A percentile compares a stretch with the other conserved stretches of the same genome.
Conservation (phyloP, 345 rosid species). For the Barbarea vulgaris region DNA sequence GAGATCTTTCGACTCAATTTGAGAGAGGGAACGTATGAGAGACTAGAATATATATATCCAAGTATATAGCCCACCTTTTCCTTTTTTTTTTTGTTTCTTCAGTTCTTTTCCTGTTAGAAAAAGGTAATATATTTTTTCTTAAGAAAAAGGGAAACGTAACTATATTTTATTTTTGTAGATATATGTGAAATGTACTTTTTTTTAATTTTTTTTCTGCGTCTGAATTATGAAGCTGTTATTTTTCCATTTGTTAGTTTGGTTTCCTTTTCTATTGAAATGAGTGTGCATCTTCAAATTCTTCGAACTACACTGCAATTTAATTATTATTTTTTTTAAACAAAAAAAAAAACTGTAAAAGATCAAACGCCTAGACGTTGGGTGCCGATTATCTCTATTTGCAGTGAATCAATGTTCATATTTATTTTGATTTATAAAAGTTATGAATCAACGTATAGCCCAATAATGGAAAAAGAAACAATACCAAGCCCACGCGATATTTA, state of each 20-base stretch:
- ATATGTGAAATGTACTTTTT: not conserved
- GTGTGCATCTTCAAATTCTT: not conserved
- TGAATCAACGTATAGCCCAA: too few relatives aligned
- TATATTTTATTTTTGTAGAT: not conserved
- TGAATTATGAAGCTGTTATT: not conserved
- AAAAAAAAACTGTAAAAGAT: too few relatives aligned
- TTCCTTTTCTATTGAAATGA: not conserved
- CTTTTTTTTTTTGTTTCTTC: not conserved
- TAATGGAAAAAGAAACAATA: too few relatives aligned
- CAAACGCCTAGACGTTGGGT: not conserved
- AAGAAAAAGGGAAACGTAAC: not conserved
- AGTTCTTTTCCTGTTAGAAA: not conserved
- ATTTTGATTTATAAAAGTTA: too few relatives aligned
- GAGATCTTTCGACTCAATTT: not conserved
- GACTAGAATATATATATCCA: not conserved
- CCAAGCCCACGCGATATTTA: too few relatives aligned
- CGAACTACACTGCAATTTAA: not conserved
- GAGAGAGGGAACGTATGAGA: not conserved
- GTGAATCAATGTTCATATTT: not conserved
- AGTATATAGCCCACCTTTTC: not conserved
- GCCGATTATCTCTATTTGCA: not conserved
- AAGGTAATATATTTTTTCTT: not conserved
- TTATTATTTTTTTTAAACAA: not conserved
- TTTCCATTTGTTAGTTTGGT: constrained; percentile 9
- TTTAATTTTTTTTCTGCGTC: not conserved